phyloP scores from a whole-genome alignment of 2,329 filamentous ascomycete species.

The Tympanopsis confertula region DNA sequence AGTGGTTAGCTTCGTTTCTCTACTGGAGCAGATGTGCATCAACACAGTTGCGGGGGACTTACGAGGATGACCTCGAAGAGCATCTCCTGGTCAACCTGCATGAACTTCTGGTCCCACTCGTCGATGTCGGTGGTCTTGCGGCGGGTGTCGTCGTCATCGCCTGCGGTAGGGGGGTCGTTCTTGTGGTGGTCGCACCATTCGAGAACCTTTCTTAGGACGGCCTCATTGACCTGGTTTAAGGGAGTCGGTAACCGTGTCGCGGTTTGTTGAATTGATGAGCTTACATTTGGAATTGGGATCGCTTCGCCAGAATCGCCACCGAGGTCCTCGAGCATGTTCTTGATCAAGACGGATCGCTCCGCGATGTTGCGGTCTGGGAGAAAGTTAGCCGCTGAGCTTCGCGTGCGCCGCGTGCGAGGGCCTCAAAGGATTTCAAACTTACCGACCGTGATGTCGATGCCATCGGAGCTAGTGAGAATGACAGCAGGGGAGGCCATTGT shows the following conservation, averaged over 20 bases:
- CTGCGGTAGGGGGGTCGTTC: slow-evolving; percentile 68
- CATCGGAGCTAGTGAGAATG: slow-evolving; percentile 39
- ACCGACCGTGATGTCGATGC: slow-evolving; percentile 32
- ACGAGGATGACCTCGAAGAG: slow-evolving; percentile 97
- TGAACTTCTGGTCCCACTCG: slow-evolving; percentile 99
- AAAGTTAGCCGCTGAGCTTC: slow-evolving; percentile 1
- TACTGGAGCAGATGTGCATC: background rate
- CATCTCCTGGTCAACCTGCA: slow-evolving; percentile 99
- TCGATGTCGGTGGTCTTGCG: slow-evolving; percentile 99
- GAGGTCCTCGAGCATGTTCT: slow-evolving; percentile 95
- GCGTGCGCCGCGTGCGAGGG: slow-evolving; percentile 3
- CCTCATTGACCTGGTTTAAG: slow-evolving; percentile 64
- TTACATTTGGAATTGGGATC: slow-evolving; percentile 78
- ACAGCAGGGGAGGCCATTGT: slow-evolving; percentile 20
- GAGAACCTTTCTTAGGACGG: slow-evolving; percentile 87
- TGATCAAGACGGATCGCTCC: slow-evolving; percentile 88
- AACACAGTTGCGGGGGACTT: slow-evolving; percentile 23
- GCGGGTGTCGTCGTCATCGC: slow-evolving; percentile 85
- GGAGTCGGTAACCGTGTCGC: slow-evolving; percentile 5
- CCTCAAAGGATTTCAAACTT: slow-evolving; percentile 13
- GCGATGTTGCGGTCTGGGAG: slow-evolving; percentile 65
- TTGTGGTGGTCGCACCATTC: slow-evolving; percentile 97
- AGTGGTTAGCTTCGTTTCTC: slow-evolving; percentile 1
- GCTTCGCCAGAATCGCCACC: slow-evolving; percentile 55
- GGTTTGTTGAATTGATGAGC: slow-evolving; percentile 10